These are phyloP conservation scores for Saccharomycopsis phalli DNA, from an alignment of 1,139 yeast genomes.

Conservation along the genomic window DNA sequence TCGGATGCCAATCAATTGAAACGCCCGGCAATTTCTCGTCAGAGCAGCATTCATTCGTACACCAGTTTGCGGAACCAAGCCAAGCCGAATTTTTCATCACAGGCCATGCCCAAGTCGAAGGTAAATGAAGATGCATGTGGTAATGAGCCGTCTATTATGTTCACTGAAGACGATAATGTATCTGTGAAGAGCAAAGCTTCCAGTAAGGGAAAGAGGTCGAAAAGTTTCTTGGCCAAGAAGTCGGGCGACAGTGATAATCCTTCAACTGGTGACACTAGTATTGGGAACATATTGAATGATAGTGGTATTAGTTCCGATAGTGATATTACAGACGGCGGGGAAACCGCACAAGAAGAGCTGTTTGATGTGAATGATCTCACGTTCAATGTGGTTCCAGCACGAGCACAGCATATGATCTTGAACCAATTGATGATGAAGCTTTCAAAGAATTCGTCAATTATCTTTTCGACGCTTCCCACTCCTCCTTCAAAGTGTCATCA, in stretches of 20 bases:
- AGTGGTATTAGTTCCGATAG: slow-evolving; percentile 6
- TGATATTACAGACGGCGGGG: slow-evolving; percentile 20
- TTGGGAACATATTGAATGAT: slow-evolving; percentile 14
- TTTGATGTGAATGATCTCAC: slow-evolving; percentile 36
- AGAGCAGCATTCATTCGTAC: slow-evolving; percentile 24
- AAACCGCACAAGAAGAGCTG: slow-evolving; percentile 21
- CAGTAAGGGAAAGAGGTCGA: slow-evolving; percentile 11
- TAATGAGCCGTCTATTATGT: slow-evolving; percentile 47
- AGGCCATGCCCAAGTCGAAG: slow-evolving; percentile 66
- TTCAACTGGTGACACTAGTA: slow-evolving; percentile 6
- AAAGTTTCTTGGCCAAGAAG: slow-evolving; percentile 19
- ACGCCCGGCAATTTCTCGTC: slow-evolving; percentile 26
- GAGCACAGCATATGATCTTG: slow-evolving; percentile 80
- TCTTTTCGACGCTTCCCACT: slow-evolving; percentile 84
- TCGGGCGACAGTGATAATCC: neutral
- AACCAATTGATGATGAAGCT: slow-evolving; percentile 73
- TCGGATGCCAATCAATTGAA: slow-evolving; percentile 6
- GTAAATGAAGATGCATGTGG: slow-evolving; percentile 63
- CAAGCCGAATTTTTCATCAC: slow-evolving; percentile 70
- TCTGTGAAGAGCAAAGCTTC: slow-evolving; percentile 10
- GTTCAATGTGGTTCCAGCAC: slow-evolving; percentile 81
- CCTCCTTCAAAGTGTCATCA: slow-evolving; percentile 78
- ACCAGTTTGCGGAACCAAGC: slow-evolving; percentile 33
- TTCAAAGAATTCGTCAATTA: slow-evolving; percentile 53
- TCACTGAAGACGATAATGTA: slow-evolving; percentile 28